A percentile compares a stretch with the other conserved stretches of the same genome.
phyloP scores from a whole-genome alignment of 1,139 yeast genomes.

The Blastobotrys apis region DNA sequence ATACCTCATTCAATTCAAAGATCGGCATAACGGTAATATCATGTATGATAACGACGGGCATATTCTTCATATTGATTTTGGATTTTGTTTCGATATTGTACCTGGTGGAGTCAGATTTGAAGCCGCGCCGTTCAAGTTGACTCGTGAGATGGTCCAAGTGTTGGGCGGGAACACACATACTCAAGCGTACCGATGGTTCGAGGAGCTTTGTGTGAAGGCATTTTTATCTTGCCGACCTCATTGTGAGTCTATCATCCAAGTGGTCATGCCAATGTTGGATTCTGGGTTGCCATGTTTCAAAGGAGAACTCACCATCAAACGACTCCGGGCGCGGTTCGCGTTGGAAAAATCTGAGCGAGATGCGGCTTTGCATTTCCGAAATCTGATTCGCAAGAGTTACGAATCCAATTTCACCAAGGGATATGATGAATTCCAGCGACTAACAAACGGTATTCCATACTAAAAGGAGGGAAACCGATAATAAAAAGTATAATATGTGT shows the following conservation, averaged over 20 bases:
- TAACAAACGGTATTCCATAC: constrained; percentile 95
- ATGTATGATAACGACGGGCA: constrained; percentile 98
- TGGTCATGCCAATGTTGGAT: constrained; percentile 89
- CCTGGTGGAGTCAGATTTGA: constrained; percentile 99
- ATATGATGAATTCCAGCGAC: constrained; percentile 93
- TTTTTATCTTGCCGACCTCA: constrained; percentile 86
- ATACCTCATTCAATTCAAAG: constrained; percentile 88
- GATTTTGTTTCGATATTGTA: constrained; percentile 96
- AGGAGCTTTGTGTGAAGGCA: constrained; percentile 90
- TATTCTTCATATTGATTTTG: constrained; percentile 92
- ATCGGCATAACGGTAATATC: constrained; percentile 97
- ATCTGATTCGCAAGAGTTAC: constrained; percentile 72
- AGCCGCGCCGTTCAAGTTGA: constrained; percentile 93
- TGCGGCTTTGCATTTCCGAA: constrained; percentile 73
- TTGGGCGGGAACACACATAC: constrained; percentile 86
- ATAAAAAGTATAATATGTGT: background rate
- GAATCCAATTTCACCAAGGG: constrained; percentile 91
- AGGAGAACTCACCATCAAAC: constrained; percentile 71
- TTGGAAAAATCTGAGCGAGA: constrained; percentile 78
- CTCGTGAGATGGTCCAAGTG: constrained; percentile 93
- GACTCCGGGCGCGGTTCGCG: constrained; percentile 72
- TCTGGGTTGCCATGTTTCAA: constrained; percentile 97
- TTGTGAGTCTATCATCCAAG: constrained; percentile 78
- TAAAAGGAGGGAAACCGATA: constrained; percentile 29
- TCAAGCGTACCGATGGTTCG: constrained; percentile 90